Conservation (phyloP, 345 rosid genomes). For the Murraya paniculata region DNA sequence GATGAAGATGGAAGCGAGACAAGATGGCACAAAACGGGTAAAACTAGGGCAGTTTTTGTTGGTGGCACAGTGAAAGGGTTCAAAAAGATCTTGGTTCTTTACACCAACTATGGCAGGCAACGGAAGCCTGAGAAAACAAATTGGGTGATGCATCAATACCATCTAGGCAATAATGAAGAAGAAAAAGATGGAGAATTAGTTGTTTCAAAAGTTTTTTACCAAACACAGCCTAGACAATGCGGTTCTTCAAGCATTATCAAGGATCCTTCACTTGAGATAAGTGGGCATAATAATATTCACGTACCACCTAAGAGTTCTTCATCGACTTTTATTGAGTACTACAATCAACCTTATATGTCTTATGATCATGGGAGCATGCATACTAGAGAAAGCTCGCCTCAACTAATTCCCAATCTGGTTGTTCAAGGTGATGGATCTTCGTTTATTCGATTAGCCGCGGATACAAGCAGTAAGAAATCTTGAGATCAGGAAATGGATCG, state of each 20-base stretch:
- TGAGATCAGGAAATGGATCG: conserved; percentile 26
- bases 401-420: conserved; percentile 60
- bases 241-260: conserved; percentile 27
- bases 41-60: conserved; percentile 61
- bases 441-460: conserved; percentile 49
- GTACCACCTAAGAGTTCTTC: conserved; percentile 4
- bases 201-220: conserved; percentile 84
- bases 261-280: conserved; percentile 19
- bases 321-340: conserved; percentile 27
- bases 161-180: conserved; percentile 73
- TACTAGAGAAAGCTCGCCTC: conserved; percentile 41
- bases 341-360: conserved; percentile 20
- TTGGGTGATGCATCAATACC: conserved; percentile 99
- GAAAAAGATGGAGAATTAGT: conserved; percentile 90
- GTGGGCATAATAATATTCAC: conserved; percentile 4
- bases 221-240: conserved; percentile 87
- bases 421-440: conserved; percentile 67
- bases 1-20: conserved; percentile 79
- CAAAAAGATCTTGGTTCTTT: conserved; percentile 85
- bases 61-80: conserved; percentile 59
- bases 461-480: conserved; percentile 63
- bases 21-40: conserved; percentile 97
- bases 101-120: conserved; percentile 85
- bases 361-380: conserved; percentile 28
- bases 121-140: conserved; percentile 84